Conservation (phyloP, 169 alveolate species). For the Toxoplasma gondii region DNA sequence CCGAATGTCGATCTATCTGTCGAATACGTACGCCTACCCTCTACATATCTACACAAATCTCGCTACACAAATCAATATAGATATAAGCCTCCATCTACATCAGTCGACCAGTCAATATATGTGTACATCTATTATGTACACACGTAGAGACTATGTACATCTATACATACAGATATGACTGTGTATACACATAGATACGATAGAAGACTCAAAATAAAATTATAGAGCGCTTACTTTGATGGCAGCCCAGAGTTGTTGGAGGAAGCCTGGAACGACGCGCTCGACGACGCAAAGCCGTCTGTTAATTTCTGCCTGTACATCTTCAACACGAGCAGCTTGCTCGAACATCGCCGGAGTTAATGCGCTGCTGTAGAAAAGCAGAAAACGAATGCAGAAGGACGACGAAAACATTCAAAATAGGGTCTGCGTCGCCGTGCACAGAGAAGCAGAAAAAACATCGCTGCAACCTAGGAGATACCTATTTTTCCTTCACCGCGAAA, state of each 20-base stretch:
- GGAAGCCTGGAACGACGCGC: constrained; percentile 73
- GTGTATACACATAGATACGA: neutral
- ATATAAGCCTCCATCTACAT: no score
- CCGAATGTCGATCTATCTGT: no score
- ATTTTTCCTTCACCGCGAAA: neutral
- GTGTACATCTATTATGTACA: no score
- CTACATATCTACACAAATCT: no score
- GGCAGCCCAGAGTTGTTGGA: constrained; percentile 73
- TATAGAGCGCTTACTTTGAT: constrained; percentile 20
- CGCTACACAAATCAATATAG: no score
- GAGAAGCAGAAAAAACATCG: neutral
- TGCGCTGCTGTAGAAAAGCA: constrained; percentile 58
- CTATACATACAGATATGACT: no score
- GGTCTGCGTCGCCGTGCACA: neutral
- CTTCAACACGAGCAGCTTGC: constrained; percentile 62
- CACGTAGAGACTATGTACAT: no score
- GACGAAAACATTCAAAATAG: neutral
- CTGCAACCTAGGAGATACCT: neutral
- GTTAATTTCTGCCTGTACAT: constrained; percentile 72
- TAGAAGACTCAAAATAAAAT: no score
- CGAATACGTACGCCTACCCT: no score
- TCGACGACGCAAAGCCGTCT: constrained; percentile 72
- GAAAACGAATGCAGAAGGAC: neutral
- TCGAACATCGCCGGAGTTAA: constrained; percentile 74
- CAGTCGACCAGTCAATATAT: no score